phyloP scores from a whole-genome alignment of 192 early-diverging fungal species.

The Backusella tarrabulga region DNA sequence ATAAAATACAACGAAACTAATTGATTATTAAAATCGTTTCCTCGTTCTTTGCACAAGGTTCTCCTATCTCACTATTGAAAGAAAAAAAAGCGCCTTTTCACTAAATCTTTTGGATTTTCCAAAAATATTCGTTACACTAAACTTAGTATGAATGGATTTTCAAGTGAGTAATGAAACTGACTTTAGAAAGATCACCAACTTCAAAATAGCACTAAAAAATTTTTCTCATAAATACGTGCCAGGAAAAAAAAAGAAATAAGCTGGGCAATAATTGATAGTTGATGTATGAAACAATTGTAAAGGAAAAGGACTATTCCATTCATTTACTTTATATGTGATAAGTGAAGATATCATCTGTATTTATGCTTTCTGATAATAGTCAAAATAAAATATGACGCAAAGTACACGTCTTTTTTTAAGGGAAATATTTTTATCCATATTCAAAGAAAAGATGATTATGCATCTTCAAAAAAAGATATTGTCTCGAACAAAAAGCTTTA shows the following conservation, averaged over 20 bases:
- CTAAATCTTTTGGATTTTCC: not conserved
- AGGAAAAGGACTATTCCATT: not conserved
- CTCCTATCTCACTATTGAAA: not conserved
- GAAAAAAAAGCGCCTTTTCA: not conserved
- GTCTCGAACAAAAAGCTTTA: not conserved
- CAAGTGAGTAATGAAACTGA: not conserved
- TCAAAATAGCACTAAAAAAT: not conserved
- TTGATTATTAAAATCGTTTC: not conserved
- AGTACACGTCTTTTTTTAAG: not conserved
- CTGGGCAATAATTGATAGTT: not conserved
- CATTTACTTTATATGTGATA: not conserved
- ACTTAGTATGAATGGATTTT: not conserved
- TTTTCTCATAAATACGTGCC: not conserved
- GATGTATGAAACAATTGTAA: not conserved
- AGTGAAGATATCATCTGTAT: not conserved
- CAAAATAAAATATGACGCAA: not conserved
- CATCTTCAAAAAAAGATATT: not conserved
- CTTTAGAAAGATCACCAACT: conserved; percentile 6
- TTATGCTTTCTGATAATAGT: not conserved
- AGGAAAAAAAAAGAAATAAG: not conserved
- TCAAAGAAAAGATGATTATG: not conserved
- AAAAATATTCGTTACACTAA: not conserved
- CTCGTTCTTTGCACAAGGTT: not conserved
- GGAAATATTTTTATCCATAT: not conserved
- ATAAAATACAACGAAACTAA: not conserved